phyloP scores from a whole-genome alignment of 805 yeast genomes.

The Starmerella vitae region DNA sequence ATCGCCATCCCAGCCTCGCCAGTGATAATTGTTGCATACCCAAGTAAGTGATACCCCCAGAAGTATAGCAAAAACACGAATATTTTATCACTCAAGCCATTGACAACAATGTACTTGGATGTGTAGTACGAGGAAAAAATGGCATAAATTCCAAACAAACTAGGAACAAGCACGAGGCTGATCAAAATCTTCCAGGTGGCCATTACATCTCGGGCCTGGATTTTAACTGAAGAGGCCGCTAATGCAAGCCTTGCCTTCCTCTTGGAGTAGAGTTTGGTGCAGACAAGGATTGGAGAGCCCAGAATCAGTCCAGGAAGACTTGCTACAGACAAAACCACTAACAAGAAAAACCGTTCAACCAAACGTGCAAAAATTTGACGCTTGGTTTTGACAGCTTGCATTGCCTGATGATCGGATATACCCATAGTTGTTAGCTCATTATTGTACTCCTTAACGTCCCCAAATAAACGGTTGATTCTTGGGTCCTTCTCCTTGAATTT shows the following conservation, averaged over 20 bases:
- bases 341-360: conserved; percentile 35
- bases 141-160: conserved; percentile 72
- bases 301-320: conserved; percentile 73
- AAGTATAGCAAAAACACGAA: conserved; percentile 9
- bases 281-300: conserved; percentile 76
- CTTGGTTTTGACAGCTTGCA: conserved; percentile 38
- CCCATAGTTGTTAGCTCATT: conserved; percentile 48
- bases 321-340: conserved; percentile 43
- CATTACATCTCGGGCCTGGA: conserved; percentile 82
- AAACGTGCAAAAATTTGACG: conserved; percentile 35
- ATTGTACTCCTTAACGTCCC: conserved; percentile 59
- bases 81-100: conserved; percentile 6
- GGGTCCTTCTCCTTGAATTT: conserved; percentile 55
- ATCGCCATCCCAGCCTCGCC: conserved; percentile 93
- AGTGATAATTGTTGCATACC: conserved; percentile 77
- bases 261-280: conserved; percentile 60
- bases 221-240: conserved; percentile 76
- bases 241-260: conserved; percentile 66
- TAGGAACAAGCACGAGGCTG: conserved; percentile 77
- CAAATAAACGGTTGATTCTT: conserved; percentile 43
- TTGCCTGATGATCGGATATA: conserved; percentile 62
- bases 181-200: conserved; percentile 96
- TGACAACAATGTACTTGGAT: conserved; percentile 24
- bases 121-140: conserved; percentile 29
- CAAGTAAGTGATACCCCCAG: conserved; percentile 30